phyloP scores from a whole-genome alignment of 108 stramenopile genomes.

The Aurantiochytrium sp. region DNA sequence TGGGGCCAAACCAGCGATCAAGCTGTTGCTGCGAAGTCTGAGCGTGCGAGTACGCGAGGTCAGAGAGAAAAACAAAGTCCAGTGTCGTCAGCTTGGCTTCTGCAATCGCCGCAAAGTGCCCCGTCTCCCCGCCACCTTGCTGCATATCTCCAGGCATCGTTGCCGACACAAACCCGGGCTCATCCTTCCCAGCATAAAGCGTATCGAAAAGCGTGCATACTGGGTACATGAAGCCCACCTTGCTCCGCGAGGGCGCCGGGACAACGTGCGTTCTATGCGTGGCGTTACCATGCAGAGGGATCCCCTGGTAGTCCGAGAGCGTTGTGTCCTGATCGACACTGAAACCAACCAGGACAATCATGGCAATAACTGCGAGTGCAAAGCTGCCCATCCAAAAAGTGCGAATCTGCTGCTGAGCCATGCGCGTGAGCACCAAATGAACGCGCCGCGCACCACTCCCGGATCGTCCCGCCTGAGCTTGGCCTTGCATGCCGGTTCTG shows the following conservation, averaged over 20 bases:
- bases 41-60: not conserved
- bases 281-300: not conserved
- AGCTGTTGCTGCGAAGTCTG: not conserved
- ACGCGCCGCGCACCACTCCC: not conserved
- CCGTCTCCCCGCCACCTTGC: no score
- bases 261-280: not conserved
- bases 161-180: not conserved
- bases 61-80: slow-evolving; percentile 2
- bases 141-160: not conserved
- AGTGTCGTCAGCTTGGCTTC: not conserved
- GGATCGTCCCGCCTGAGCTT: no score
- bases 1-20: not conserved
- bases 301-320: not conserved
- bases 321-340: not conserved
- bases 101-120: not conserved
- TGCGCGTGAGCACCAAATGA: not conserved
- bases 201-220: not conserved
- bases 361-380: not conserved
- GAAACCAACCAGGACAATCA: not conserved
- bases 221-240: not conserved
- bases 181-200: not conserved
- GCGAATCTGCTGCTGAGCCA: not conserved
- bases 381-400: not conserved
- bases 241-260: no score
- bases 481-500: no score